These are phyloP conservation scores for Kitagawia praeruptora DNA, from an alignment of 129 eudicot genomes.

Conservation along the genomic window DNA sequence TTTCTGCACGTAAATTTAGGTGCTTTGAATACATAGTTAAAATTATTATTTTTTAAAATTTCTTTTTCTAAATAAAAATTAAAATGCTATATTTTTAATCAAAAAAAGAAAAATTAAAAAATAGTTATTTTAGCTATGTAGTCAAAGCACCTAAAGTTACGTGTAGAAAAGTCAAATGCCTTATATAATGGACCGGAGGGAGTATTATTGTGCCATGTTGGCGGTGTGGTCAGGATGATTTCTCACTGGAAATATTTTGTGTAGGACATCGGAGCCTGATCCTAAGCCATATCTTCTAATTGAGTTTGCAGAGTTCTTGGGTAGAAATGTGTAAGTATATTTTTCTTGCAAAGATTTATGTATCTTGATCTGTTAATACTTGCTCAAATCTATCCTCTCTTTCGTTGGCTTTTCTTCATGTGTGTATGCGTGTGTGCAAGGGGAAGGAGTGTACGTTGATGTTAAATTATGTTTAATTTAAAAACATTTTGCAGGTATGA, in stretches of 20 bases:
- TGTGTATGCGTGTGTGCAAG: too few species aligned
- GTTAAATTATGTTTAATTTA: background rate
- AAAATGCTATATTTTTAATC: too few species aligned
- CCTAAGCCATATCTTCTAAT: conserved; percentile 26
- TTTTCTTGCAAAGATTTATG: background rate
- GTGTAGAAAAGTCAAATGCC: too few species aligned
- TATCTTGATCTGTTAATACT: background rate
- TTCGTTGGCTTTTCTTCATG: background rate
- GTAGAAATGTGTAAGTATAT: conserved; percentile 26
- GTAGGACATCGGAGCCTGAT: conserved; percentile 23
- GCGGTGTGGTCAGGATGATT: background rate
- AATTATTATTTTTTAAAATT: too few species aligned
- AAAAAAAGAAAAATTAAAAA: too few species aligned
- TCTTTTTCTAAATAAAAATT: too few species aligned
- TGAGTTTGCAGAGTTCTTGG: conserved; percentile 30
- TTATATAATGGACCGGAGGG: too few species aligned
- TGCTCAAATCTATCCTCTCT: background rate
- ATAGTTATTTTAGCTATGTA: too few species aligned
- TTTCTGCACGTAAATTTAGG: too few species aligned
- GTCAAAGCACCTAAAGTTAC: too few species aligned
- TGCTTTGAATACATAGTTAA: too few species aligned
- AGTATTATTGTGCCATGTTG: background rate
- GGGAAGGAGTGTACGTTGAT: background rate
- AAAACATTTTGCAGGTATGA: conserved; percentile 26
- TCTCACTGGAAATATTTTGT: background rate